Conservation (phyloP, 208 protist species). For the Phytomonas sp. region DNA sequence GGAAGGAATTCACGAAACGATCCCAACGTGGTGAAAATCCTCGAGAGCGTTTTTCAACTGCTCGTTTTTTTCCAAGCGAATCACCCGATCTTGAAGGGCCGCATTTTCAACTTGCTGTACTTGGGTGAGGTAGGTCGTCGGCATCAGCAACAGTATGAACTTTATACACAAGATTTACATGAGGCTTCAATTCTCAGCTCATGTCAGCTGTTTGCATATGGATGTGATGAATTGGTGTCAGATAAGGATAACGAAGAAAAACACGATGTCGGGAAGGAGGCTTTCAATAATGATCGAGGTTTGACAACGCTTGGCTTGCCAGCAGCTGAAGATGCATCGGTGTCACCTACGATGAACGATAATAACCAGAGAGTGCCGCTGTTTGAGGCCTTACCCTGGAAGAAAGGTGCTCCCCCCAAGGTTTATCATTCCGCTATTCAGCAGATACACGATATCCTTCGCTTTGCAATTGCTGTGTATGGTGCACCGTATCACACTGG, state of each 20-base stretch:
- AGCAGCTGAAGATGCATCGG: background rate
- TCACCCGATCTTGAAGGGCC: slow-evolving; percentile 21
- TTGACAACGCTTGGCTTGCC: background rate
- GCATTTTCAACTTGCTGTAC: background rate
- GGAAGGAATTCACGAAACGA: slow-evolving; percentile 11
- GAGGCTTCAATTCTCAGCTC: background rate
- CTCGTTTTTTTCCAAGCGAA: slow-evolving; percentile 24
- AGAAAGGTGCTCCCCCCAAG: background rate
- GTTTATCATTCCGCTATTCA: background rate
- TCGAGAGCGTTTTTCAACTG: slow-evolving; percentile 24
- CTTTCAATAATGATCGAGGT: background rate
- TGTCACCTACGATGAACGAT: background rate
- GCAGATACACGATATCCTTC: slow-evolving; percentile 20
- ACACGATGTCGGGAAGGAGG: background rate
- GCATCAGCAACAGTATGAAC: background rate
- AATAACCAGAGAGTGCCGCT: background rate
- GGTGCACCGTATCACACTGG: slow-evolving; percentile 40
- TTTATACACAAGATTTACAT: background rate
- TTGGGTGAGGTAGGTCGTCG: background rate
- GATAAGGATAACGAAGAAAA: background rate
- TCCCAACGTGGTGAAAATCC: slow-evolving; percentile 23
- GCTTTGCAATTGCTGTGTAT: slow-evolving; percentile 58
- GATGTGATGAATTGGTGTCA: background rate
- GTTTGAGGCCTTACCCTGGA: background rate
- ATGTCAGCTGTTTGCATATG: background rate